Conservation (phyloP, 192 early-diverging fungal genomes). For the Funneliformis geosporum region DNA sequence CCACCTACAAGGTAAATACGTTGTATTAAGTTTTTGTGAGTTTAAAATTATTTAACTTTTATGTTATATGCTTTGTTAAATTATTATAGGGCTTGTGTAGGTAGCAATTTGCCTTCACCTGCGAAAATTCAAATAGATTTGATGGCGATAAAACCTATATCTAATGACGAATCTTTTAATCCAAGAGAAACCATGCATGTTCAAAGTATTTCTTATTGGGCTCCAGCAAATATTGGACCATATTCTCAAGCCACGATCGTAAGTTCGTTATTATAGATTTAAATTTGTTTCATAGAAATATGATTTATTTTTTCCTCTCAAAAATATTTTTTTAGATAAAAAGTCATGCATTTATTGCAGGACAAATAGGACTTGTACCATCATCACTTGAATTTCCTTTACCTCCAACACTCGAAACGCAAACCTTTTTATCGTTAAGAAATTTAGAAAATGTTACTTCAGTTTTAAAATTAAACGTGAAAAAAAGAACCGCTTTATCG, state of each 20-base stretch:
- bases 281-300: too few relatives aligned
- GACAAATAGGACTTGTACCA: slow-evolving; percentile 79
- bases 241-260: slow-evolving; percentile 75
- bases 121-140: slow-evolving; percentile 67
- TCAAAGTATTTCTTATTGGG: slow-evolving; percentile 87
- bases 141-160: slow-evolving; percentile 45
- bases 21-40: neutral
- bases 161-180: slow-evolving; percentile 9
- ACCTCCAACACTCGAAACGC: slow-evolving; percentile 12
- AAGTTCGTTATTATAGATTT: too few relatives aligned
- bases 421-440: slow-evolving; percentile 55
- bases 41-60: neutral
- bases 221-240: slow-evolving; percentile 86
- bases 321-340: slow-evolving; percentile 45
- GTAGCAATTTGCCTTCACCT: slow-evolving; percentile 43
- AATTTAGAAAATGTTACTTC: slow-evolving; percentile 55
- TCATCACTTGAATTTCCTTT: slow-evolving; percentile 58
- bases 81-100: slow-evolving; percentile 61
- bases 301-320: too few relatives aligned
- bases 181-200: slow-evolving; percentile 70
- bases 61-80: neutral
- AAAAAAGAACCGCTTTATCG: slow-evolving; percentile 46
- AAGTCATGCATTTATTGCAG: slow-evolving; percentile 70
- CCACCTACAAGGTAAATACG: slow-evolving; percentile 66
- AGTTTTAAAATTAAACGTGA: slow-evolving; percentile 41